Base-by-base conservation (phyloP, 1,284 basidiomycete genomes). In the Lignosus rhinocerotis region DNA sequence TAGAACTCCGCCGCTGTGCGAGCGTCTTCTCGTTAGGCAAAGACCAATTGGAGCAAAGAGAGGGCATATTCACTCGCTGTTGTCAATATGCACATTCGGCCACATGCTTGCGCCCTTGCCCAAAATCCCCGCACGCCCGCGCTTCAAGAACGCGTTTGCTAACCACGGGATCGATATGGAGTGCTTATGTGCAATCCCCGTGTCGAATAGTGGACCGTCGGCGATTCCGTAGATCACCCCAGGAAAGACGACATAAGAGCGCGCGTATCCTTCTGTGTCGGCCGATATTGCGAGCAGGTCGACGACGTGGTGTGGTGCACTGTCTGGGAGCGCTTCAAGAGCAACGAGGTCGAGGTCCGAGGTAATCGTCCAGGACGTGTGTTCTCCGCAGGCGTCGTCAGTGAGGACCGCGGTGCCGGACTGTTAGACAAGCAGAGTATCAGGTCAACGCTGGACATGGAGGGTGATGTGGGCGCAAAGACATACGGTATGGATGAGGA, bases 401-500 rank as follows among this genome's bases (percentile, higher is more conserved):
- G 55, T 36, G 16, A 75, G 59, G 1, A 72, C 65, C 44, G 70
- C 70, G 9, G 53, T 41, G 2, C 51, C 51, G 16, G 48, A 51
- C 48, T 52, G 42, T 3, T 25, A 25, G 1, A 2, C 19, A 16
- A 8, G 21, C 14, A 32, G 12, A 45, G 14, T 36, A 36, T 36
- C 14, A 36, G 55, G 19, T 36, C 16, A 21, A 31, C 21, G 6
- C 19, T 36, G 36, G 48, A n/a, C n/a, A n/a, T n/a, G n/a, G 3
- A 8, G n/a, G 33, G 16, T 6, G 7, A 36, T 2, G 34, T 16
- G 34, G 34, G 34, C 25, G 34, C 14, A 6, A 36, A 16, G 2
- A 16, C 76, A 43, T 60, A 81, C 80, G 4, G 79, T 80, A 63
- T 82, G 77, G 46, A 83, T 80, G 39, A 79, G 71, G 36, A 76